These are phyloP conservation scores for Phytophthora sp. DNA, from an alignment of 352 stramenopile genomes.

Conservation along the genomic window DNA sequence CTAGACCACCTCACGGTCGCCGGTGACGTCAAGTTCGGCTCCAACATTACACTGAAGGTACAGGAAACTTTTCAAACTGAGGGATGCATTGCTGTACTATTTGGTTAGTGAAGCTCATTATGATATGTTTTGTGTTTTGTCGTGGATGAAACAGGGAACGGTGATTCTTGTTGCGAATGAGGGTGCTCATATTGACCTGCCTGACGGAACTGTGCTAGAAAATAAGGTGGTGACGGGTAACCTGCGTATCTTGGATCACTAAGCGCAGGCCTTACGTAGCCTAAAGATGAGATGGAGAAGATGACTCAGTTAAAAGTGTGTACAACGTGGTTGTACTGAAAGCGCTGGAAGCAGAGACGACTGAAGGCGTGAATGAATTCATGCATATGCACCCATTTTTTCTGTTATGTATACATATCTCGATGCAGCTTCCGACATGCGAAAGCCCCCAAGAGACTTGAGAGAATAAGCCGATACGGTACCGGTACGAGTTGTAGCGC, in stretches of 20 bases:
- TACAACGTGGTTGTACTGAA: slow-evolving; percentile 15
- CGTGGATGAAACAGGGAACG: slow-evolving; percentile 72
- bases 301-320: slow-evolving; percentile 8
- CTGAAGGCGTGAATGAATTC: slow-evolving; percentile 29
- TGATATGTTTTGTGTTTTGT: slow-evolving; percentile 7
- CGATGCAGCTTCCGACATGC: background rate
- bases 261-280: slow-evolving; percentile 19
- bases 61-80: slow-evolving; percentile 5
- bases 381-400: slow-evolving; percentile 38
- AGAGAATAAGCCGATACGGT: slow-evolving; percentile 6
- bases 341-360: slow-evolving; percentile 20
- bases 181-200: slow-evolving; percentile 93
- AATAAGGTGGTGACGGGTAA: slow-evolving; percentile 96
- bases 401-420: slow-evolving; percentile 31
- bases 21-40: slow-evolving; percentile 93
- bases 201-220: slow-evolving; percentile 92
- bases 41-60: slow-evolving; percentile 92
- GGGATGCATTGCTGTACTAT: background rate
- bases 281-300: slow-evolving; percentile 2
- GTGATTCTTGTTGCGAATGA: slow-evolving; percentile 96
- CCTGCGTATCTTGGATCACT: slow-evolving; percentile 94
- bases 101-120: background rate
- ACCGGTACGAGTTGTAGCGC: slow-evolving; percentile 2
- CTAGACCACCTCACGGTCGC: slow-evolving; percentile 94
- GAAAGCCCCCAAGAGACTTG: slow-evolving; percentile 21